These are phyloP conservation scores for Tothia fuscella DNA, from an alignment of 2,329 filamentous ascomycete species.

Conservation along the genomic window DNA sequence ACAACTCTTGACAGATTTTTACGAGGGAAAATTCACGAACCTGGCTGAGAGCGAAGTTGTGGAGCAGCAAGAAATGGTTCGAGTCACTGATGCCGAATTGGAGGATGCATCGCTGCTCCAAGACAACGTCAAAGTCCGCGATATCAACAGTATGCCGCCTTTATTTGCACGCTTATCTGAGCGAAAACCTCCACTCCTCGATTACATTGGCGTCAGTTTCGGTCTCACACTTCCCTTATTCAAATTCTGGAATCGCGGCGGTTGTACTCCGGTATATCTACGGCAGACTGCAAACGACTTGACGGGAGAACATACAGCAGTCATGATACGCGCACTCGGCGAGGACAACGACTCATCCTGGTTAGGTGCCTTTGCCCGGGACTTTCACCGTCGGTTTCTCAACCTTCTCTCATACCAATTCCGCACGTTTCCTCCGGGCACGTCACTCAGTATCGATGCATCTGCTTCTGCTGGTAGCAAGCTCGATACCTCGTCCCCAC, in stretches of 20 bases:
- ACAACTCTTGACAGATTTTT: slow-evolving; percentile 80
- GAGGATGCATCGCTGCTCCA: slow-evolving; percentile 63
- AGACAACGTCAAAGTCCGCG: slow-evolving; percentile 80
- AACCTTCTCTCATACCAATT: slow-evolving; percentile 88
- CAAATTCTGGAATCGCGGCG: slow-evolving; percentile 90
- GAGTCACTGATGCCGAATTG: slow-evolving; percentile 73
- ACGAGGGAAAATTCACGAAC: slow-evolving; percentile 81
- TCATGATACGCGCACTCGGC: slow-evolving; percentile 77
- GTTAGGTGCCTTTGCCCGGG: slow-evolving; percentile 81
- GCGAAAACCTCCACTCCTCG: slow-evolving; percentile 64
- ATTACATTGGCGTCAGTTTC: slow-evolving; percentile 93
- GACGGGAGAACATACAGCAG: slow-evolving; percentile 93
- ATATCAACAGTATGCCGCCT: slow-evolving; percentile 84
- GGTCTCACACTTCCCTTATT: slow-evolving; percentile 78
- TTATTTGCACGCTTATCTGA: slow-evolving; percentile 83
- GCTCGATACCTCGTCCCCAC: slow-evolving; percentile 33
- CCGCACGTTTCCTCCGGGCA: slow-evolving; percentile 62
- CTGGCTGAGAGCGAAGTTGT: slow-evolving; percentile 59
- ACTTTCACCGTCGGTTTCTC: slow-evolving; percentile 92
- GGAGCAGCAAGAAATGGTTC: slow-evolving; percentile 50
- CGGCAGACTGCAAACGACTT: slow-evolving; percentile 92
- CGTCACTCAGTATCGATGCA: slow-evolving; percentile 79
- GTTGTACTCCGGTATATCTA: slow-evolving; percentile 82
- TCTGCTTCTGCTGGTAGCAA: slow-evolving; percentile 64
- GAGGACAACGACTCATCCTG: slow-evolving; percentile 61